Conservation (phyloP, 768 basidiomycete species). For the Krasilnikovozyma curviuscula region DNA sequence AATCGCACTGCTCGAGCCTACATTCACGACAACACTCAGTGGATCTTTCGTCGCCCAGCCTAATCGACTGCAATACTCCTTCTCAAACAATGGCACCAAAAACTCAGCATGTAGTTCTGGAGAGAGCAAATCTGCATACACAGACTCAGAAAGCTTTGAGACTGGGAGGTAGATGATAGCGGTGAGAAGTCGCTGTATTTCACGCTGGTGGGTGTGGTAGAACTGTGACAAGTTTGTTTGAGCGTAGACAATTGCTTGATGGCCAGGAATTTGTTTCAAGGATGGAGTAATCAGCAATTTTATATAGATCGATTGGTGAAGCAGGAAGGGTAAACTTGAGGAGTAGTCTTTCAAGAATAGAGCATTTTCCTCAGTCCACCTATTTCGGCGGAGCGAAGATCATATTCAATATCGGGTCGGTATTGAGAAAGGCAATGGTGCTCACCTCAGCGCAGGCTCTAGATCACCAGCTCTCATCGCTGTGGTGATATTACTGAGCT, state of each 20-base stretch:
- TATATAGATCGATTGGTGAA: slow-evolving; percentile 80
- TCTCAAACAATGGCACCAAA: slow-evolving; percentile 62
- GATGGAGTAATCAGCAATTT: slow-evolving; percentile 41
- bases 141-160: slow-evolving; percentile 45
- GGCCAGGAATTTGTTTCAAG: slow-evolving; percentile 28
- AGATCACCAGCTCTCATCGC: slow-evolving; percentile 17
- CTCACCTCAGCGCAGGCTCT: slow-evolving; percentile 56
- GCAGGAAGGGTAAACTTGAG: slow-evolving; percentile 69
- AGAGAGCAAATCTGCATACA: slow-evolving; percentile 40
- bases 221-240: slow-evolving; percentile 44
- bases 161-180: slow-evolving; percentile 30
- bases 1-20: slow-evolving; percentile 79
- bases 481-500: slow-evolving; percentile 17
- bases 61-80: slow-evolving; percentile 69
- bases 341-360: slow-evolving; percentile 45
- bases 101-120: slow-evolving; percentile 1
- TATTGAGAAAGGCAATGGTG: slow-evolving; percentile 1
- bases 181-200: slow-evolving; percentile 54
- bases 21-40: slow-evolving; percentile 70
- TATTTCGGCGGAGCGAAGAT: slow-evolving; percentile 24
- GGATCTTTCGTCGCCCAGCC: slow-evolving; percentile 81
- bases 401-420: not conserved
- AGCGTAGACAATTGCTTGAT: slow-evolving; percentile 55
- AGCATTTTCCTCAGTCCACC: slow-evolving; percentile 58
- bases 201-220: slow-evolving; percentile 39